Evolutionary conservation across 2,329 filamentous ascomycete species (phyloP).

Genomic region (Trichoderma sp.): DNA sequence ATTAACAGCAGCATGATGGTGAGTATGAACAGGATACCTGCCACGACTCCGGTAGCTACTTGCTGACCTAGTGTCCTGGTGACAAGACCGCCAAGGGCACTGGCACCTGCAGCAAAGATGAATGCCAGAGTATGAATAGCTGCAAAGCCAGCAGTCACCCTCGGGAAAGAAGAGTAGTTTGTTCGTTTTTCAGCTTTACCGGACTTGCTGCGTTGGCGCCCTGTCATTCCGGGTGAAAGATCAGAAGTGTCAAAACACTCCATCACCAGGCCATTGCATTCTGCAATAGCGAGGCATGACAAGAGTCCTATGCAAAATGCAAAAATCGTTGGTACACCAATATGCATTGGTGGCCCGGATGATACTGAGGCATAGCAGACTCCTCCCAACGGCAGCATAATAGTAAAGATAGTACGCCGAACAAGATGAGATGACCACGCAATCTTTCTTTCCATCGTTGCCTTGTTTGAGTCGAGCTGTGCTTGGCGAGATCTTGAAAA

Average conservation of each 20-base stretch:
- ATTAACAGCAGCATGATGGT: constrained; percentile 61
- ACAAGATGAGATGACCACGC: constrained; percentile 71
- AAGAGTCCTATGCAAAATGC: constrained; percentile 66
- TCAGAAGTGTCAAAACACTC: constrained; percentile 80
- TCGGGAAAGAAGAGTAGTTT: constrained; percentile 74
- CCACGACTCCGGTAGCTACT: constrained; percentile 64
- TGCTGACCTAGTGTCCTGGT: constrained; percentile 65
- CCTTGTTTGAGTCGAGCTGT: constrained; percentile 60
- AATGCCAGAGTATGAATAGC: constrained; percentile 68
- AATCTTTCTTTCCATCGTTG: constrained; percentile 62
- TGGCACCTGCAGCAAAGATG: constrained; percentile 65
- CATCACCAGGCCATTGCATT: constrained; percentile 76
- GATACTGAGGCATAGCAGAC: constrained; percentile 67
- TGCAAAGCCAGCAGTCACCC: constrained; percentile 69
- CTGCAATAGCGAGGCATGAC: constrained; percentile 69
- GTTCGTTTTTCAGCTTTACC: constrained; percentile 47
- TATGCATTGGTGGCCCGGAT: constrained; percentile 57
- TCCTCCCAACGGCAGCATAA: constrained; percentile 64
- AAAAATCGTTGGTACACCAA: constrained; percentile 63
- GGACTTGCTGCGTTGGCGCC: constrained; percentile 45
- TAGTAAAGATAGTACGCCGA: constrained; percentile 64
- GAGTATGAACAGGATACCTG: constrained; percentile 62
- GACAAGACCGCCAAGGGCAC: constrained; percentile 64
- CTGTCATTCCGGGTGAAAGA: constrained; percentile 67
- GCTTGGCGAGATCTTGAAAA: constrained; percentile 64